Conservation (phyloP, 2,329 filamentous ascomycete species). For the Xenoacremonium recifei region DNA sequence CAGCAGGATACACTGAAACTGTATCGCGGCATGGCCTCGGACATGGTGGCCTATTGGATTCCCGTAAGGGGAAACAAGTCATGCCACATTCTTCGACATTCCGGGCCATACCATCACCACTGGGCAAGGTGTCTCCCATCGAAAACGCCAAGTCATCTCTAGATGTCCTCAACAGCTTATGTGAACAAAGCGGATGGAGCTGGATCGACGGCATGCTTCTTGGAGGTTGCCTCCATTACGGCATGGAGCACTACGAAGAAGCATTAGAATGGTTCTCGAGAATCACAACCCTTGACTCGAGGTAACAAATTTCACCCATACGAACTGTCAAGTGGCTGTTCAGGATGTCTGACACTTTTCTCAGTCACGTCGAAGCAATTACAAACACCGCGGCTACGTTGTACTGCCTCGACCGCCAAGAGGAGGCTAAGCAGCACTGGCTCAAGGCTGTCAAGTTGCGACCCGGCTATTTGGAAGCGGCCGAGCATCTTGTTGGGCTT, state of each 20-base stretch:
- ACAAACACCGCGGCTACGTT: conserved; percentile 91
- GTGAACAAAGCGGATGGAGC: conserved; percentile 76
- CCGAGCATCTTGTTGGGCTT: conserved; percentile 88
- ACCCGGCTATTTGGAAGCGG: conserved; percentile 89
- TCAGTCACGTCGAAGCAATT: conserved; percentile 84
- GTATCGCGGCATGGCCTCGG: no score
- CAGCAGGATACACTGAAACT: no score
- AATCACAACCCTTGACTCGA: conserved; percentile 54
- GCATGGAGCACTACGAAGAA: conserved; percentile 78
- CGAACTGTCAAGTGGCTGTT: conserved; percentile 30
- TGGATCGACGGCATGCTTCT: conserved; percentile 94
- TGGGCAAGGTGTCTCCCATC: conserved; percentile 38
- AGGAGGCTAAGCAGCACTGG: conserved; percentile 87
- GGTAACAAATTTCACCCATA: conserved; percentile 41
- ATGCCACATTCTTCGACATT: conserved; percentile 9
- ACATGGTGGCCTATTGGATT: no score
- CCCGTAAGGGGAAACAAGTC: conserved; percentile 8
- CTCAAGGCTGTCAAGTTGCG: conserved; percentile 76
- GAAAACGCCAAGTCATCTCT: conserved; percentile 63
- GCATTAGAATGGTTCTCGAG: conserved; percentile 73
- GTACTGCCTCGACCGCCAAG: conserved; percentile 75
- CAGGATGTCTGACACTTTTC: conserved; percentile 30
- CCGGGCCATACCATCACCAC: no score
- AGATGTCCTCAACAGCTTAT: conserved; percentile 70
- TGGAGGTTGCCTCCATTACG: conserved; percentile 89